Conservation (phyloP, 1,284 basidiomycete genomes). For the Pulveroboletus sp. region DNA sequence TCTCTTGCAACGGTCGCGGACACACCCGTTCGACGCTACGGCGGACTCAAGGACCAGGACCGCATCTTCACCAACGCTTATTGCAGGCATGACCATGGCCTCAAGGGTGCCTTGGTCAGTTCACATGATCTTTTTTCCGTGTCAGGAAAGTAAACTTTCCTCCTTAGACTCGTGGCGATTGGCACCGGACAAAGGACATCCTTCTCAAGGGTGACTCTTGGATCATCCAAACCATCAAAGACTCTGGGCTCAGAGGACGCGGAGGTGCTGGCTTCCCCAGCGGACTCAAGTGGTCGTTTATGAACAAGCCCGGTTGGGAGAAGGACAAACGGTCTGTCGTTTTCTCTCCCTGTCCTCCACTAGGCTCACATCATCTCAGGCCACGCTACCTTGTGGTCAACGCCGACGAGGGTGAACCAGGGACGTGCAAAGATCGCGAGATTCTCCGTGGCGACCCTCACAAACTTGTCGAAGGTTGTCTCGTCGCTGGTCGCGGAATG, state of each 20-base stretch:
- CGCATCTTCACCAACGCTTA: constrained; percentile 91
- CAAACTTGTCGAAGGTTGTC: constrained; percentile 97
- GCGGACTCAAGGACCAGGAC: constrained; percentile 92
- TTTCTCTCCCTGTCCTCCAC: background rate
- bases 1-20: constrained; percentile 79
- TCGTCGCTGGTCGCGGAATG: constrained; percentile 97
- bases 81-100: constrained; percentile 80
- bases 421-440: constrained; percentile 98
- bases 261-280: constrained; percentile 98
- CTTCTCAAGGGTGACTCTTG: constrained; percentile 94
- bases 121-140: background rate
- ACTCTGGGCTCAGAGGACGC: constrained; percentile 93
- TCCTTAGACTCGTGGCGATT: constrained; percentile 85
- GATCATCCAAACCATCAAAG: constrained; percentile 96
- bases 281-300: constrained; percentile 98
- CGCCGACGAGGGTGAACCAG: constrained; percentile 98
- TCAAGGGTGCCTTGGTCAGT: constrained; percentile 84
- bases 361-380: constrained; percentile 39
- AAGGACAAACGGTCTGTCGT: constrained; percentile 77
- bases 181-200: constrained; percentile 98
- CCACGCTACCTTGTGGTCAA: constrained; percentile 98
- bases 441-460: constrained; percentile 98
- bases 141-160: background rate
- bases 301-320: constrained; percentile 99
- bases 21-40: constrained; percentile 82